phyloP scores from a whole-genome alignment of 2,329 filamentous ascomycete genomes.

The Simplicillium aogashimaense region DNA sequence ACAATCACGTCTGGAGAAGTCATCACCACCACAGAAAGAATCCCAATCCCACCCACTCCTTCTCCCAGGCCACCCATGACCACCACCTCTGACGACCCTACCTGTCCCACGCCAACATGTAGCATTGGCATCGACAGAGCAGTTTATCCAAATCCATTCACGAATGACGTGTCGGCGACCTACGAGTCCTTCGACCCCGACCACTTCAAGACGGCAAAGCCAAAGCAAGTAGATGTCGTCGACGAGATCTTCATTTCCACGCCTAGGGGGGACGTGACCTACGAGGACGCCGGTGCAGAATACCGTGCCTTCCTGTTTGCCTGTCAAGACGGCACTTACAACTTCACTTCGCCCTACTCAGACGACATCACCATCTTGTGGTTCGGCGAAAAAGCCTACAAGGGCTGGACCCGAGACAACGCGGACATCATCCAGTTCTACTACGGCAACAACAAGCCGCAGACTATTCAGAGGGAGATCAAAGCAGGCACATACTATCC shows the following conservation, averaged over 20 bases:
- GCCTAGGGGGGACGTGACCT: background rate
- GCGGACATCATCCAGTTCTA: constrained; percentile 6
- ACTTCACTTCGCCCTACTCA: constrained; percentile 6
- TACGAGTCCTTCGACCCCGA: constrained; percentile 2
- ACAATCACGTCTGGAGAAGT: background rate
- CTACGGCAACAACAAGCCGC: constrained; percentile 5
- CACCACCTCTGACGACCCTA: background rate
- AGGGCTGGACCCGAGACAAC: constrained; percentile 4
- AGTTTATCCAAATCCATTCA: constrained; percentile 3
- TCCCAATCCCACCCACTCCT: background rate
- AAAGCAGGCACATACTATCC: constrained; percentile 7
- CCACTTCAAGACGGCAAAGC: constrained; percentile 1
- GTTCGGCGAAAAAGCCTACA: constrained; percentile 5
- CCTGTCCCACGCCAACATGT: constrained; percentile 5
- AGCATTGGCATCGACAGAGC: constrained; percentile 1
- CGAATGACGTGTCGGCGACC: background rate
- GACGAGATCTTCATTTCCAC: constrained; percentile 4
- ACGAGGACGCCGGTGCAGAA: constrained; percentile 4
- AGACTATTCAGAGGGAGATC: background rate
- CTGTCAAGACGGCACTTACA: constrained; percentile 5
- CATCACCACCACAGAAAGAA: background rate
- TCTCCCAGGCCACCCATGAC: background rate
- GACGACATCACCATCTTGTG: constrained; percentile 8
- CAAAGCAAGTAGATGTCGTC: constrained; percentile 1
- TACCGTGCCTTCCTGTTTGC: constrained; percentile 7